Percentiles rank a stretch among this genome's conserved stretches.
These are phyloP conservation scores for Nasturtium officinale DNA, from an alignment of 345 rosid genomes.

Conservation along the genomic window DNA sequence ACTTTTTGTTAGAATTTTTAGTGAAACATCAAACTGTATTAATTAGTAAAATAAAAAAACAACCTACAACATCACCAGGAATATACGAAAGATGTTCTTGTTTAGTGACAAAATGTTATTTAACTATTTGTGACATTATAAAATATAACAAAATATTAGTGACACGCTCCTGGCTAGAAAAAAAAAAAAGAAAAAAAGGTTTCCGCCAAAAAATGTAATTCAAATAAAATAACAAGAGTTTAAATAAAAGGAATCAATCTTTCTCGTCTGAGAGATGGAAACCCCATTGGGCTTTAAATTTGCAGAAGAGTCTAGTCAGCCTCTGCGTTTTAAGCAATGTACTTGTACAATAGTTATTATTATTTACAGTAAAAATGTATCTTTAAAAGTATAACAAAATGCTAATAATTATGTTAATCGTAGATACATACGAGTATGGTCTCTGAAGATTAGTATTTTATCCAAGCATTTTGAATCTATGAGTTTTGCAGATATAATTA, in stretches of 20 bases:
- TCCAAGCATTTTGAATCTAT: too few relatives aligned
- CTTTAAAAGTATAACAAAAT: slow-evolving; percentile 1
- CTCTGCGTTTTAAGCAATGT: slow-evolving; percentile 6
- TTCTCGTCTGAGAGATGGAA: slow-evolving; percentile 23
- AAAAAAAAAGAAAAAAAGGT: too few relatives aligned
- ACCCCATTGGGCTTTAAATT: slow-evolving; percentile 28
- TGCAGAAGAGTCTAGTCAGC: slow-evolving; percentile 36
- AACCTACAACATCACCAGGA: too few relatives aligned
- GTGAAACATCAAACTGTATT: too few relatives aligned
- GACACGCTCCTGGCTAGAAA: too few relatives aligned
- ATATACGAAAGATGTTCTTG: too few relatives aligned
- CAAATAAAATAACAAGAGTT: background rate
- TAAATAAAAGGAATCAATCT: background rate
- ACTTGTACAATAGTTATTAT: background rate
- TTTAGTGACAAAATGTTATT: too few relatives aligned
- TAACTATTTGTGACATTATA: too few relatives aligned
- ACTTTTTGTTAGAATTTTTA: too few relatives aligned
- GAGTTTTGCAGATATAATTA: too few relatives aligned
- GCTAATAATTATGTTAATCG: slow-evolving; percentile 8
- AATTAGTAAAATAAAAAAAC: background rate
- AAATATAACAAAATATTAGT: too few relatives aligned
- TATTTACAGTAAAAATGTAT: background rate
- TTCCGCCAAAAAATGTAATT: too few relatives aligned
- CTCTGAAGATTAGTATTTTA: background rate
- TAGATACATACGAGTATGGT: background rate